Evolutionary conservation across 768 basidiomycete species (phyloP).

Genomic region (Termitomyces sp.): DNA sequence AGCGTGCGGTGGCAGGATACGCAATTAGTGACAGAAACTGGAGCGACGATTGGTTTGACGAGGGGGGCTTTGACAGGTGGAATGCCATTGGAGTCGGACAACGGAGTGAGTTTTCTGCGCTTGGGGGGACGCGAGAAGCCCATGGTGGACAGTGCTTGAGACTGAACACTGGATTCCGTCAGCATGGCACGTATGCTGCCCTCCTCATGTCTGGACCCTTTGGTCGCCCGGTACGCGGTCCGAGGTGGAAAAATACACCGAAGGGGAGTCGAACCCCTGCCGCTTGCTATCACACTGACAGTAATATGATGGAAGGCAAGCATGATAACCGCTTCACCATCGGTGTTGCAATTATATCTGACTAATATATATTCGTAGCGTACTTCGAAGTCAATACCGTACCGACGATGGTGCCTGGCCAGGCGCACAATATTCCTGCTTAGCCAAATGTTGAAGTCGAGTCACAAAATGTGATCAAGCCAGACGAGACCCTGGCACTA

Average conservation of each 20-base stretch:
- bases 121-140: slow-evolving; percentile 20
- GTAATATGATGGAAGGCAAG: slow-evolving; percentile 66
- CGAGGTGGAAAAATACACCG: slow-evolving; percentile 32
- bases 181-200: slow-evolving; percentile 6
- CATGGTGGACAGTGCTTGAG: slow-evolving; percentile 1
- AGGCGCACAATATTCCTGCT: not conserved
- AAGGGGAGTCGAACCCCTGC: slow-evolving; percentile 78
- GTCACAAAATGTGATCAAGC: no score
- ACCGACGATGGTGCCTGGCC: no score
- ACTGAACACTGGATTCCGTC: not conserved
- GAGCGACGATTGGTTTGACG: not conserved
- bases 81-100: not conserved
- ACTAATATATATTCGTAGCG: no score
- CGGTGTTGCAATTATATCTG: slow-evolving; percentile 16
- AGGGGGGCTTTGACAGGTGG: not conserved
- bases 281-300: slow-evolving; percentile 37
- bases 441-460: not conserved
- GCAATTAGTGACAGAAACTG: slow-evolving; percentile 11
- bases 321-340: slow-evolving; percentile 93
- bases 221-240: not conserved
- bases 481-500: no score
- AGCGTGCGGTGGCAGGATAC: slow-evolving; percentile 23
- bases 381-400: no score
- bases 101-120: slow-evolving; percentile 18
- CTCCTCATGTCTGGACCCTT: slow-evolving; percentile 8